Evolutionary conservation across 257 asterid genomes (phyloP).

Genomic region (Cordia subcordata): DNA sequence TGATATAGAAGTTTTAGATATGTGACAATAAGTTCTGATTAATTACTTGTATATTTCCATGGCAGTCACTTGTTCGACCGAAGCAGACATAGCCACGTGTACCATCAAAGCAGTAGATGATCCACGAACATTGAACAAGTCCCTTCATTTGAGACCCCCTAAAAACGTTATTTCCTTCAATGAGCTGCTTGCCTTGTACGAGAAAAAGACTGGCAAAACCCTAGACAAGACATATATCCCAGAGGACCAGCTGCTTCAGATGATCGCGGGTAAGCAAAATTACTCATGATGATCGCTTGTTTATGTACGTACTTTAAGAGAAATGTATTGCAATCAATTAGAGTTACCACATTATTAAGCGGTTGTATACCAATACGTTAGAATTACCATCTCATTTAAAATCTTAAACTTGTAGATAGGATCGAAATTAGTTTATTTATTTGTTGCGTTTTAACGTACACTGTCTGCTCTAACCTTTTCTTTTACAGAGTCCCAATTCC

Average conservation of each 20-base stretch:
- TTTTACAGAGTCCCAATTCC: conserved; percentile 10
- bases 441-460: too few relatives aligned
- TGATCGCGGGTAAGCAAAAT: conserved; percentile 15
- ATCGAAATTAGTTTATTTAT: too few relatives aligned
- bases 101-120: conserved; percentile 26
- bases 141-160: conserved; percentile 15
- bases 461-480: neutral
- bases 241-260: conserved; percentile 20
- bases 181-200: conserved; percentile 21
- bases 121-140: conserved; percentile 26
- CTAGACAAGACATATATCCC: conserved; percentile 15
- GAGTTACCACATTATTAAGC: too few relatives aligned
- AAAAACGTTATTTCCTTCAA: conserved; percentile 15
- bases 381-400: too few relatives aligned
- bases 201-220: conserved; percentile 15
- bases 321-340: too few relatives aligned
- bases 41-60: too few relatives aligned
- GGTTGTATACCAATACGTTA: too few relatives aligned
- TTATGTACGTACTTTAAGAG: too few relatives aligned
- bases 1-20: neutral
- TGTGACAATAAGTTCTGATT: neutral
- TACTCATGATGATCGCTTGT: too few relatives aligned
- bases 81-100: conserved; percentile 21
- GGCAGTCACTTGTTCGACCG: neutral
- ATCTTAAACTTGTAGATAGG: too few relatives aligned